Evolutionary conservation across 106 monocot genomes (phyloP).

Genomic region (Xerophyta viscosa): DNA sequence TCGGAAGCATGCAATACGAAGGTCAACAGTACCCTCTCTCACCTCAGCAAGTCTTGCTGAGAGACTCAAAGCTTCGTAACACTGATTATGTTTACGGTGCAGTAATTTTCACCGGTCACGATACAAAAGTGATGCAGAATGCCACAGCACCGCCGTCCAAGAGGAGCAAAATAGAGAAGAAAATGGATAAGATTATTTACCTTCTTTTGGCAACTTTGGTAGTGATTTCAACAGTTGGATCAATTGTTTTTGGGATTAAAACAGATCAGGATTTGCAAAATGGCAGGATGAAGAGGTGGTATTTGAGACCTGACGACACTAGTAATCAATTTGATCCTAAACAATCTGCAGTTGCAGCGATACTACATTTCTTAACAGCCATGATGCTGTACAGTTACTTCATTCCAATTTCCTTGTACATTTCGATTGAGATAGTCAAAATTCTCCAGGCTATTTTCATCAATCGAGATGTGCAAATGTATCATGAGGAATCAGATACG

Average conservation of each 20-base stretch:
- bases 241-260: constrained; percentile 69
- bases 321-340: constrained; percentile 50
- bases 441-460: constrained; percentile 80
- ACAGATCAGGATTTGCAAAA: constrained; percentile 39
- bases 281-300: constrained; percentile 72
- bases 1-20: constrained; percentile 61
- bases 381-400: constrained; percentile 88
- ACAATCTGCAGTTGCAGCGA: constrained; percentile 30
- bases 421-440: constrained; percentile 93
- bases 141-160: constrained; percentile 80
- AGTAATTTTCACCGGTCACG: constrained; percentile 80
- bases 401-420: constrained; percentile 91
- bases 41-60: constrained; percentile 74
- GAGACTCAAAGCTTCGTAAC: constrained; percentile 87
- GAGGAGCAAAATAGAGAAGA: constrained; percentile 79
- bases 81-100: constrained; percentile 76
- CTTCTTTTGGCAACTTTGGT: constrained; percentile 50
- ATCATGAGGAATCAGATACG: constrained; percentile 76
- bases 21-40: constrained; percentile 61
- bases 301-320: constrained; percentile 58
- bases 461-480: constrained; percentile 72
- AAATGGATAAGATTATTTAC: constrained; percentile 85
- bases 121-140: constrained; percentile 95
- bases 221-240: constrained; percentile 55
- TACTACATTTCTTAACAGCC: constrained; percentile 76